A percentile compares a stretch with the other conserved stretches of the same genome.
These are phyloP conservation scores for Microdochium bolleyi DNA, from an alignment of 2,329 filamentous ascomycete species.

Conservation along the genomic window DNA sequence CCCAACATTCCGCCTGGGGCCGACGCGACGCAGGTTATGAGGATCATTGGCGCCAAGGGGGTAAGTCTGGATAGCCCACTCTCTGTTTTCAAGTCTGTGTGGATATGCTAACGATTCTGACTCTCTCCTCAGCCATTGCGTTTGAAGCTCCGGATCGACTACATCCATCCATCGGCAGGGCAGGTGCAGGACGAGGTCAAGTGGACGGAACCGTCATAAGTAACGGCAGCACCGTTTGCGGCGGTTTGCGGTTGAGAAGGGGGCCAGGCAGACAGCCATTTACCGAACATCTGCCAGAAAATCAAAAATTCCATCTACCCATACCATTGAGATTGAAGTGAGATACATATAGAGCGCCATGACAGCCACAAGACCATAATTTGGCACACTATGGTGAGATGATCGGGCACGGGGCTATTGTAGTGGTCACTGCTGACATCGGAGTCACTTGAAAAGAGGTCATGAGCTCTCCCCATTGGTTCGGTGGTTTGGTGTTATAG, in stretches of 20 bases:
- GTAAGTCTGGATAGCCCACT: slow-evolving; percentile 54
- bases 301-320: neutral
- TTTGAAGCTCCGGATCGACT: slow-evolving; percentile 78
- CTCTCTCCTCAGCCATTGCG: slow-evolving; percentile 60
- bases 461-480: no score
- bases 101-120: neutral
- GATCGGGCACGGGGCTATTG: no score
- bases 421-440: no score
- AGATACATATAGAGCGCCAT: no score
- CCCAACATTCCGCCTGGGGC: slow-evolving; percentile 67
- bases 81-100: neutral
- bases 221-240: neutral
- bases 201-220: slow-evolving; percentile 71
- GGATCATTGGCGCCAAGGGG: slow-evolving; percentile 74
- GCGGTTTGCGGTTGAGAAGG: neutral
- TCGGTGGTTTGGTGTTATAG: no score
- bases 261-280: neutral
- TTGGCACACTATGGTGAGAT: no score
- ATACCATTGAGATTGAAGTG: no score
- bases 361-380: neutral
- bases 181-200: slow-evolving; percentile 88
- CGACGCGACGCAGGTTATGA: slow-evolving; percentile 87
- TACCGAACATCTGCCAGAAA: neutral
- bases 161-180: slow-evolving; percentile 60
- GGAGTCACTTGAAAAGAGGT: no score